Percentiles rank a stretch among this genome's conserved stretches.
Conservation (phyloP, 2,329 filamentous ascomycete species). For the Didymella pomorum region DNA sequence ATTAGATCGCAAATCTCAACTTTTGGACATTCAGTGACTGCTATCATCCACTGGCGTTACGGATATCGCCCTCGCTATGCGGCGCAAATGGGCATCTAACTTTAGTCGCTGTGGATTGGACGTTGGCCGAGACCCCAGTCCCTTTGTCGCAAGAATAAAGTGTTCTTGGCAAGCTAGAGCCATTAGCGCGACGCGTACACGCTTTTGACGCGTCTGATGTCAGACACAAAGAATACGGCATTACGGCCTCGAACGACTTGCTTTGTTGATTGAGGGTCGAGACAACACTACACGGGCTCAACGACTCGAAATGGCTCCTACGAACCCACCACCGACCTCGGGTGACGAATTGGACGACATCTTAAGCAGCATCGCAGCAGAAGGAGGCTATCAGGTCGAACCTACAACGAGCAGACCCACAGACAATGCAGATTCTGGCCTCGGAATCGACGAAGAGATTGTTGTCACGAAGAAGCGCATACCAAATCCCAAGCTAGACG, state of each 20-base stretch:
- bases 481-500: slow-evolving; percentile 86
- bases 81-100: slow-evolving; percentile 3
- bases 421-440: slow-evolving; percentile 56
- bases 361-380: slow-evolving; percentile 74
- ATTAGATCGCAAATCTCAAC: background rate
- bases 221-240: background rate
- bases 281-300: background rate
- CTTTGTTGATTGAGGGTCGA: background rate
- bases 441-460: slow-evolving; percentile 88
- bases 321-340: slow-evolving; percentile 23
- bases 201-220: background rate
- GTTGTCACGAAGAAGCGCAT: slow-evolving; percentile 78
- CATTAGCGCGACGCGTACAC: background rate
- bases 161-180: slow-evolving; percentile 15
- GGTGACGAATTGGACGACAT: slow-evolving; percentile 69
- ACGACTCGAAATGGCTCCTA: slow-evolving; percentile 32
- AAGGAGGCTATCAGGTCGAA: slow-evolving; percentile 55
- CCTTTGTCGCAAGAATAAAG: slow-evolving; percentile 19
- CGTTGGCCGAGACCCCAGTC: slow-evolving; percentile 14
- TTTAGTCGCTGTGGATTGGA: slow-evolving; percentile 19
- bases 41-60: slow-evolving; percentile 3
- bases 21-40: background rate
- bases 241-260: background rate
- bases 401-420: slow-evolving; percentile 25
- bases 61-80: slow-evolving; percentile 5